These are phyloP conservation scores for Apiospora marii DNA, from an alignment of 2,329 filamentous ascomycete genomes.

Conservation along the genomic window DNA sequence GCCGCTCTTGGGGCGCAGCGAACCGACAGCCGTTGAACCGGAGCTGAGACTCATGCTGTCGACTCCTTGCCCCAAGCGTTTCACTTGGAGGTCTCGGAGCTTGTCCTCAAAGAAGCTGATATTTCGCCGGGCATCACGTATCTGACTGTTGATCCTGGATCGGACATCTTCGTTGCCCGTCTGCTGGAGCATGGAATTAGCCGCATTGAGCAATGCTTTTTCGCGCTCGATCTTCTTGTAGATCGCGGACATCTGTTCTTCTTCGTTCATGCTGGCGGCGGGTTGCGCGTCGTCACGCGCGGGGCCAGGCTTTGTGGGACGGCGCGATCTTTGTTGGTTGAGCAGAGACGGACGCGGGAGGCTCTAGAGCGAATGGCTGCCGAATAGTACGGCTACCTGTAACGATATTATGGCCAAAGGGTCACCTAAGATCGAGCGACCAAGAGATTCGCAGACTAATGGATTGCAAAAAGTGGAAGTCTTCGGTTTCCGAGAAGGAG, in stretches of 20 bases:
- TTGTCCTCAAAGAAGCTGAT: conserved; percentile 96
- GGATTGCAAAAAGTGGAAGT: conserved; percentile 18
- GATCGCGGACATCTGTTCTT: conserved; percentile 78
- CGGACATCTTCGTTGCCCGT: conserved; percentile 93
- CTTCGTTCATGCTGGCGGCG: conserved; percentile 66
- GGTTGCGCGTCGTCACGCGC: conserved; percentile 48
- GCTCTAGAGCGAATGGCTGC: conserved; percentile 7
- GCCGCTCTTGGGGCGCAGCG: conserved; percentile 52
- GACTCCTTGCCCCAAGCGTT: conserved; percentile 73
- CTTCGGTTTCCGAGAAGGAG: conserved; percentile 19
- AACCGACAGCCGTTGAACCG: conserved; percentile 49
- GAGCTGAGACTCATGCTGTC: conserved; percentile 70
- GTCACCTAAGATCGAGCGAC: conserved; percentile 17
- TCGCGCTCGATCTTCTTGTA: conserved; percentile 98
- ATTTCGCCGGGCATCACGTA: conserved; percentile 91
- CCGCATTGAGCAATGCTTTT: conserved; percentile 92
- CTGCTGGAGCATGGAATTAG: conserved; percentile 93
- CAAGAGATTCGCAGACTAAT: conserved; percentile 14
- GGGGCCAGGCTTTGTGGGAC: conserved; percentile 33
- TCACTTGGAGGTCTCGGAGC: conserved; percentile 86
- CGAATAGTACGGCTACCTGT: background rate
- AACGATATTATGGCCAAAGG: conserved; percentile 11
- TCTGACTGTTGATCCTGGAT: conserved; percentile 89
- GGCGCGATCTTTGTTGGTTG: conserved; percentile 18
- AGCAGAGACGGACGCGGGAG: conserved; percentile 10